Evolutionary conservation across 176 grass and related monocot genomes (phyloP), one percentile per base, ranked within the genome.

Genomic region (Pharus latifolius): DNA sequence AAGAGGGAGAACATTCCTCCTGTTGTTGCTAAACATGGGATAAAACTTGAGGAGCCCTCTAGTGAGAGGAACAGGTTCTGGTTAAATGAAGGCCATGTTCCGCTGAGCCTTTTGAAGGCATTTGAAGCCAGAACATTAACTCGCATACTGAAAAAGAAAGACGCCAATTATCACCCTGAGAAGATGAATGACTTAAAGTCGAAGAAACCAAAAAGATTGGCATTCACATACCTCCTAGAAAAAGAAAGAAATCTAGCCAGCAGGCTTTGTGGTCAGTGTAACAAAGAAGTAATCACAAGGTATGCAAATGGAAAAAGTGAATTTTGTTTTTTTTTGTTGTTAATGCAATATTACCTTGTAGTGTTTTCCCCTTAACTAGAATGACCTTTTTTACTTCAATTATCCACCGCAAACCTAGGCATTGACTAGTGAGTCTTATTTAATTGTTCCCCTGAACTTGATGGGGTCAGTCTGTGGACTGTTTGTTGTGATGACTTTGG

Each of bases 61-160:
- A 86, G 79, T 32, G 90, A 91, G 69, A 91, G 90, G 68, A 85
- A 88, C 44, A 95, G 89, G 78, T 99, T 91, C 60, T 99, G 96
- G 96, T 75, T 99, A 68, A 87, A 63, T 70, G 96, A 99, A 88
- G 66, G 67, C 1, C 63, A 88, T 74, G 78, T 95, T 66, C 96
- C 96, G 55, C 49, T 99, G 59, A 82, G 80, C 75, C 84, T 99
- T 70, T 67, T 99, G 67, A 99, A 87, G 80, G 52, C 78, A 83
- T 99, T 88, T 69, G 96, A 99, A 78, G 81, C 81, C 34, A 99
- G 82, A 84, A 74, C 79, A 63, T 35, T 88, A 27, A 74, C 73
- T 63, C 84, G 90, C 22, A 70, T 82, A 74, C 82, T 94, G 54
- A 99, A 99, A 88, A 99, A 70, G 81, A 88, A 76, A 76, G 85